A percentile compares a stretch with the other conserved stretches of the same genome.
phyloP scores from a whole-genome alignment of 371 early-diverging fungal species.

The Apophysomyces trapeziformis region DNA sequence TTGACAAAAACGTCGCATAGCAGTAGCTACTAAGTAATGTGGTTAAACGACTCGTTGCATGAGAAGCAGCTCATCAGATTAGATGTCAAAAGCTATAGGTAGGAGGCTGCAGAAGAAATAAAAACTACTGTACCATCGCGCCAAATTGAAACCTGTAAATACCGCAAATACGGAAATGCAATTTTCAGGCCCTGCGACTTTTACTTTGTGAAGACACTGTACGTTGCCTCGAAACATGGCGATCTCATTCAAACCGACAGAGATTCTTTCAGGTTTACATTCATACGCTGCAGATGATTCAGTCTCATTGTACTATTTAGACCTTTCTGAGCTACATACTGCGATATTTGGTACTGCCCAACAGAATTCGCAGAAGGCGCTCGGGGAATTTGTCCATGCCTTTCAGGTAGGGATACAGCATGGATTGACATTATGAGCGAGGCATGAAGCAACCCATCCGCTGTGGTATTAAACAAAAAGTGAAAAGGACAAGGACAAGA shows the following conservation, averaged over 20 bases:
- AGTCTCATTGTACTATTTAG: background rate
- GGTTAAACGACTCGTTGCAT: too few species aligned
- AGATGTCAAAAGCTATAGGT: too few species aligned
- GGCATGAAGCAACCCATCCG: too few species aligned
- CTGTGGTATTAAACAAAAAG: too few species aligned
- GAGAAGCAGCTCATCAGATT: too few species aligned
- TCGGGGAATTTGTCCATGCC: conserved; percentile 14
- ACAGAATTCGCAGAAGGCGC: conserved; percentile 5
- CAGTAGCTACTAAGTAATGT: too few species aligned
- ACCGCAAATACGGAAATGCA: too few species aligned
- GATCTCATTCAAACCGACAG: background rate
- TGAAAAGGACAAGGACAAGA: background rate
- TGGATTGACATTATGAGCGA: background rate
- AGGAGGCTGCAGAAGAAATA: too few species aligned
- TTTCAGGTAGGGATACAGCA: conserved; percentile 19
- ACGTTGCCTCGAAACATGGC: background rate
- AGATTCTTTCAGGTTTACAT: background rate
- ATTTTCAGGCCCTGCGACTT: too few species aligned
- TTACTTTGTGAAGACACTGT: too few species aligned
- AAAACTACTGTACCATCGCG: too few species aligned
- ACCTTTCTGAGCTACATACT: conserved; percentile 4
- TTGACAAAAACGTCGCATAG: too few species aligned
- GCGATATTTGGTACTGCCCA: conserved; percentile 17
- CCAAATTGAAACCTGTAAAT: background rate
- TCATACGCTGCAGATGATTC: background rate